Conservation (phyloP, 2,329 filamentous ascomycete genomes). For the Fusarium sp. region DNA sequence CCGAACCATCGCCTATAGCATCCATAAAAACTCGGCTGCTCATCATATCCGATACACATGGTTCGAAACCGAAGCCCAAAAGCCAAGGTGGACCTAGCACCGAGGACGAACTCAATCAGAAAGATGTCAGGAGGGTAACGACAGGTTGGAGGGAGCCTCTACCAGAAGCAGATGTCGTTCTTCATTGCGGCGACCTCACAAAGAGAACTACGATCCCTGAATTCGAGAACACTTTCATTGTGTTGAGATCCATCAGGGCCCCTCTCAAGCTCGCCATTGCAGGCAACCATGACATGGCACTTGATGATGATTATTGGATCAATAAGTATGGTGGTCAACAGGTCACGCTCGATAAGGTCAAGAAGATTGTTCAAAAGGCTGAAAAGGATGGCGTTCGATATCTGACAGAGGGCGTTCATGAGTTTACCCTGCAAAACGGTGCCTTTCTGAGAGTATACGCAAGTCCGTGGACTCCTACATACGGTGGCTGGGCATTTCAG, state of each 20-base stretch:
- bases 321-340: constrained; percentile 4
- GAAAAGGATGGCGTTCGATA: constrained; percentile 56
- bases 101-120: constrained; percentile 40
- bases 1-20: not conserved
- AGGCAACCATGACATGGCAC: constrained; percentile 64
- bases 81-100: constrained; percentile 21
- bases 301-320: constrained; percentile 47
- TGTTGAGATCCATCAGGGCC: constrained; percentile 56
- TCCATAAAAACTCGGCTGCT: constrained; percentile 52
- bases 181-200: constrained; percentile 66
- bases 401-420: constrained; percentile 60
- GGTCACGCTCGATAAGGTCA: constrained; percentile 49
- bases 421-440: constrained; percentile 61
- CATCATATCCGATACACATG: constrained; percentile 55
- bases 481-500: constrained; percentile 61
- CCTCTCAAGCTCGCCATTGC: constrained; percentile 65
- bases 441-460: constrained; percentile 62
- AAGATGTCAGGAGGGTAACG: constrained; percentile 14
- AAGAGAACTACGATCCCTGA: constrained; percentile 54
- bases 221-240: constrained; percentile 53
- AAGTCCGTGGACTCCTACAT: constrained; percentile 63
- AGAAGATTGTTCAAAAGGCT: constrained; percentile 53
- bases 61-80: constrained; percentile 32
- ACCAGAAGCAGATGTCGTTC: constrained; percentile 57
- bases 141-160: constrained; percentile 48